Percentiles rank a stretch among this genome's conserved stretches.
phyloP scores from a whole-genome alignment of 768 basidiomycete genomes.

The Phanerochaete sordida region DNA sequence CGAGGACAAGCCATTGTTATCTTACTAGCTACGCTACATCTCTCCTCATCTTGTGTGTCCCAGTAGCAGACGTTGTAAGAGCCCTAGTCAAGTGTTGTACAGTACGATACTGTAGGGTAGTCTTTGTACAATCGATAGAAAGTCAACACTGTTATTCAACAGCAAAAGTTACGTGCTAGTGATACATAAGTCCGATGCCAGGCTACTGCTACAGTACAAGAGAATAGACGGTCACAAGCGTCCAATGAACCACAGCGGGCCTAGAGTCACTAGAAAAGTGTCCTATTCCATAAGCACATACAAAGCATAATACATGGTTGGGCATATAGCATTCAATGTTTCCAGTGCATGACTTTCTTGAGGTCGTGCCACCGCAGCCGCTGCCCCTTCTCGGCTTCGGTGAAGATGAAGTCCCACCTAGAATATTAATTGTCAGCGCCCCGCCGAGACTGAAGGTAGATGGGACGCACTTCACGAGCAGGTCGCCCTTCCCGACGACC shows the following conservation, averaged over 20 bases:
- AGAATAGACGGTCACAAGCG: not conserved
- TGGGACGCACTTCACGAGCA: constrained; percentile 55
- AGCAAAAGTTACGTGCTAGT: not conserved
- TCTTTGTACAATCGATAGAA: not conserved
- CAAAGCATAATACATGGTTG: not conserved
- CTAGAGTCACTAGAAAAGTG: not conserved
- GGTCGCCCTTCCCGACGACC: constrained; percentile 55
- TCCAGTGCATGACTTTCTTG: constrained; percentile 23
- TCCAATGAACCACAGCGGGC: not conserved
- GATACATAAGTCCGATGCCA: not conserved
- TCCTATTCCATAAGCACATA: constrained; percentile 1
- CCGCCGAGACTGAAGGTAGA: not conserved
- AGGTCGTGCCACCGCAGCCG: constrained; percentile 25
- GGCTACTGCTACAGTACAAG: not conserved
- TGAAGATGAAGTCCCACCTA: constrained; percentile 29
- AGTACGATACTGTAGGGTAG: not conserved
- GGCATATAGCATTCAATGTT: constrained; percentile 5
- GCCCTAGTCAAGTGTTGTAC: not conserved
- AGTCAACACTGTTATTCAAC: not conserved
- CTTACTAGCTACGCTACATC: not conserved
- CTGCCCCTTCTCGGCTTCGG: constrained; percentile 19
- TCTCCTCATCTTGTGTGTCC: not conserved
- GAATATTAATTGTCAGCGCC: not conserved
- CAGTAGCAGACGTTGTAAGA: not conserved
- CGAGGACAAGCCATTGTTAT: not conserved